These are phyloP conservation scores for Monosiga brevicollis DNA, from an alignment of 78 protist genomes.

Conservation along the genomic window DNA sequence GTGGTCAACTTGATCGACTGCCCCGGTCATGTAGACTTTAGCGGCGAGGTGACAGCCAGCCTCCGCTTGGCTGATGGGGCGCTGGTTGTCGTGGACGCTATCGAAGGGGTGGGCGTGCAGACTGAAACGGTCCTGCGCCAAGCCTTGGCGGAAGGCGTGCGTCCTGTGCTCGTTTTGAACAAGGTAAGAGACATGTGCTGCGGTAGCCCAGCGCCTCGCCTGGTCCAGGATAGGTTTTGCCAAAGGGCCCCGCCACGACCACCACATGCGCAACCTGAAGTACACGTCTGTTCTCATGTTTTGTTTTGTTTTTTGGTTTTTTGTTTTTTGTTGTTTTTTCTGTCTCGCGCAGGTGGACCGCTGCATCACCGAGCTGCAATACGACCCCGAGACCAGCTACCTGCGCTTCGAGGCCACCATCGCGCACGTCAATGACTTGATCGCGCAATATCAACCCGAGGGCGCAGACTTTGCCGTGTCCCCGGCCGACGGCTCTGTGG, in stretches of 20 bases:
- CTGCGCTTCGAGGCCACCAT: slow-evolving; percentile 28
- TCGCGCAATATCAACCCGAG: slow-evolving; percentile 38
- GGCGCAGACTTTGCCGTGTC: slow-evolving; percentile 30
- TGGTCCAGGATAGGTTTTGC: too few species aligned
- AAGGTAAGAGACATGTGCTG: too few species aligned
- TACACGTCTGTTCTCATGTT: too few species aligned
- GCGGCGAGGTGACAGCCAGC: slow-evolving; percentile 77
- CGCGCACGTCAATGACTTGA: slow-evolving; percentile 75
- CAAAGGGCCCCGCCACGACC: too few species aligned
- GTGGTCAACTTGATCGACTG: slow-evolving; percentile 81
- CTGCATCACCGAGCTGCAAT: slow-evolving; percentile 36
- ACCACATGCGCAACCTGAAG: too few species aligned
- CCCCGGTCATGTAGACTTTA: slow-evolving; percentile 88
- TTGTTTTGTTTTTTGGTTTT: too few species aligned
- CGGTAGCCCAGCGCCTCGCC: too few species aligned
- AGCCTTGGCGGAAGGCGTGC: slow-evolving; percentile 71
- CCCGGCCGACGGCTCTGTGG: slow-evolving; percentile 46
- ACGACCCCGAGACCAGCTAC: too few species aligned
- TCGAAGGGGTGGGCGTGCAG: slow-evolving; percentile 87
- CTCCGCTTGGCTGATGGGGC: slow-evolving; percentile 89
- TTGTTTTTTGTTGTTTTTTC: too few species aligned
- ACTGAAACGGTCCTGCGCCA: slow-evolving; percentile 89
- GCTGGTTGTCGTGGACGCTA: slow-evolving; percentile 80
- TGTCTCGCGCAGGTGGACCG: slow-evolving; percentile 47
- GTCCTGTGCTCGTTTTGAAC: slow-evolving; percentile 71